Evolutionary conservation across 495 filamentous ascomycete species (phyloP).

Genomic region (Penicillium daleae): DNA sequence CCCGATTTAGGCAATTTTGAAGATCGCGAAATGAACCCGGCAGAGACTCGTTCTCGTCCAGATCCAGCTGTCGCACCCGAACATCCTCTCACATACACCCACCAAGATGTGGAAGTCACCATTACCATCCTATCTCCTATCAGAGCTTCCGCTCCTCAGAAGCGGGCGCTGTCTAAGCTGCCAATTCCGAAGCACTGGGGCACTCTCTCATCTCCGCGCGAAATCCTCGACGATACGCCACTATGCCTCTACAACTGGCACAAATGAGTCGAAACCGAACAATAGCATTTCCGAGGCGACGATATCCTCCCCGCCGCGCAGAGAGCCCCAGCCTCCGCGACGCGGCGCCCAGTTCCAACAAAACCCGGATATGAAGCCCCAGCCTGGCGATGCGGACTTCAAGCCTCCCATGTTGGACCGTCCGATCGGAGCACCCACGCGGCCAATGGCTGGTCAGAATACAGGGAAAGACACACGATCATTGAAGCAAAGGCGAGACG

Average conservation of each 20-base stretch:
- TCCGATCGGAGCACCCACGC: constrained; percentile 77
- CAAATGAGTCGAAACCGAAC: background rate
- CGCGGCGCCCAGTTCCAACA: constrained; percentile 38
- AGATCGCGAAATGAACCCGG: background rate
- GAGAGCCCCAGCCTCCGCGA: constrained; percentile 9
- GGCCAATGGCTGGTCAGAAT: constrained; percentile 78
- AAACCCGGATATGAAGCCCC: constrained; percentile 31
- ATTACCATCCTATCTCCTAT: constrained; percentile 17
- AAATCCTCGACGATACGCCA: constrained; percentile 33
- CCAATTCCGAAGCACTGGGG: constrained; percentile 39
- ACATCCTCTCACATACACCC: background rate
- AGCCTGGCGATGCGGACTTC: constrained; percentile 60
- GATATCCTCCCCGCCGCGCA: constrained; percentile 4
- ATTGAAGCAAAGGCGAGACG: constrained; percentile 69
- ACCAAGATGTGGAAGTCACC: constrained; percentile 42
- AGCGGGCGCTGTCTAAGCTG: constrained; percentile 44
- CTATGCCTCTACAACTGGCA: constrained; percentile 36
- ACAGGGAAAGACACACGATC: constrained; percentile 72
- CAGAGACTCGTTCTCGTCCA: background rate
- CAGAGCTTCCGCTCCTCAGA: constrained; percentile 34
- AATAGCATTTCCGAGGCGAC: constrained; percentile 12
- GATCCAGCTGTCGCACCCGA: constrained; percentile 17
- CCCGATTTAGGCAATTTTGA: constrained; percentile 14
- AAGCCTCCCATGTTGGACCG: constrained; percentile 70
- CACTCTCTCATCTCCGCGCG: constrained; percentile 26